Conservation (phyloP, 768 basidiomycete species). For the Pisolithus tinctorius region DNA sequence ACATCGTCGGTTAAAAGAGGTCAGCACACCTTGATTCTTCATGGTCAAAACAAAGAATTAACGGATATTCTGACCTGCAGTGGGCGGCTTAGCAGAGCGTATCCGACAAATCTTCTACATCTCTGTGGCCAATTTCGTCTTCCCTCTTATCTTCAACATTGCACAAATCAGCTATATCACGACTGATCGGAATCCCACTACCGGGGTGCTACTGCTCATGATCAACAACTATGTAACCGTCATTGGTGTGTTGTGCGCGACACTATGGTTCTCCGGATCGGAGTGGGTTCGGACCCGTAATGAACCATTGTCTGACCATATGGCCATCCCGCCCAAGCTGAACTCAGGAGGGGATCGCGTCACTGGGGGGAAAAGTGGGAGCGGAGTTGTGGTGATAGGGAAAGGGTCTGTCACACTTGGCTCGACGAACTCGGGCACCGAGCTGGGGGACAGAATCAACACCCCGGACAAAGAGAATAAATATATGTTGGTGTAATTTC, state of each 20-base stretch:
- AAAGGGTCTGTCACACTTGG: neutral
- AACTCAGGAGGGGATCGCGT: neutral
- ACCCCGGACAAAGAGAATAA: no score
- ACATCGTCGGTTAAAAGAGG: constrained; percentile 1
- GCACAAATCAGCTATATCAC: constrained; percentile 24
- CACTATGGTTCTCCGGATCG: constrained; percentile 20
- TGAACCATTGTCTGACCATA: neutral
- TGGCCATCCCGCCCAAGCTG: neutral
- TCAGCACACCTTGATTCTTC: neutral
- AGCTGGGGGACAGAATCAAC: neutral
- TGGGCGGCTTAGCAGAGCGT: constrained; percentile 16
- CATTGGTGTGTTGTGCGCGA: constrained; percentile 31
- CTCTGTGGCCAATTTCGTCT: constrained; percentile 31
- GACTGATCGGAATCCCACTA: neutral
- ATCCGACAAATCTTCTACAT: constrained; percentile 31
- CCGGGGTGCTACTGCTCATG: constrained; percentile 3
- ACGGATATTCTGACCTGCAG: neutral
- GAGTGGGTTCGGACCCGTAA: constrained; percentile 1
- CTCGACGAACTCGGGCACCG: neutral
- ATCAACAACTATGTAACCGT: constrained; percentile 26
- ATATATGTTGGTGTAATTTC: no score
- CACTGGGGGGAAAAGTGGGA: neutral
- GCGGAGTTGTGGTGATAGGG: neutral
- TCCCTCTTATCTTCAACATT: constrained; percentile 30
- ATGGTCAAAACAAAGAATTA: neutral